Base-by-base conservation (phyloP, 331 rosid genomes). In the Malus hybrid region DNA sequence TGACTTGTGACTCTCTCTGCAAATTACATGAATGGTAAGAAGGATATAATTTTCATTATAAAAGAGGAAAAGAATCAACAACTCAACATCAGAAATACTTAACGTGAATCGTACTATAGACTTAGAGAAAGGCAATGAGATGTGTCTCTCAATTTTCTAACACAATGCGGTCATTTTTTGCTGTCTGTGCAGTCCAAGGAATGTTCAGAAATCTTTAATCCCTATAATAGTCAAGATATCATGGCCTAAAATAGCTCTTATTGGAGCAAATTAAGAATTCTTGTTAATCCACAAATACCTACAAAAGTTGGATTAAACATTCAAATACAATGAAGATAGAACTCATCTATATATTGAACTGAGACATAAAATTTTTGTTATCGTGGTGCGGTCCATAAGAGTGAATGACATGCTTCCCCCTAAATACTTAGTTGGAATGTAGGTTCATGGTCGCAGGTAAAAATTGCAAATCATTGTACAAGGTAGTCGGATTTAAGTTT, bases 1-100 rank as follows among this genome's bases (percentile, higher is more conserved):
- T 32, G 84, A 42, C 85, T 84, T 81, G 80, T 86, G 97, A 69
- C 84, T 86, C 79, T 92, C 89, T 67, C 99, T 94, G 91, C 73
- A 80, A 67, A 62, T 72, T 36, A 59, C 27, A 57, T 68, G 65
- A 76, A 73, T 36, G 19, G 79, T 63, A 29, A 73, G 65, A 65
- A 62, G n/a, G 62, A 61, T 42, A 27, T 19, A 65, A 64, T 63
- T 76, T 74, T 70, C 64, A 11, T 60, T 12, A 24, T 4, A 60
- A 28, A 44, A 56, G 69, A 60, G 6, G 36, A 10, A 3, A 54
- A n/a, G 20, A 71, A 54, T 20, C 28, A 54, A 71, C 42, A 12
- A 24, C 62, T 11, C 11, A 70, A 54, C 33, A 69, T 27, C 39
- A 15, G 59, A 68, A 52, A 70, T 36, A 36, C 31, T 52, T 12